Conservation (phyloP, 2,329 filamentous ascomycete genomes). For the Arthrobotrys conoides region DNA sequence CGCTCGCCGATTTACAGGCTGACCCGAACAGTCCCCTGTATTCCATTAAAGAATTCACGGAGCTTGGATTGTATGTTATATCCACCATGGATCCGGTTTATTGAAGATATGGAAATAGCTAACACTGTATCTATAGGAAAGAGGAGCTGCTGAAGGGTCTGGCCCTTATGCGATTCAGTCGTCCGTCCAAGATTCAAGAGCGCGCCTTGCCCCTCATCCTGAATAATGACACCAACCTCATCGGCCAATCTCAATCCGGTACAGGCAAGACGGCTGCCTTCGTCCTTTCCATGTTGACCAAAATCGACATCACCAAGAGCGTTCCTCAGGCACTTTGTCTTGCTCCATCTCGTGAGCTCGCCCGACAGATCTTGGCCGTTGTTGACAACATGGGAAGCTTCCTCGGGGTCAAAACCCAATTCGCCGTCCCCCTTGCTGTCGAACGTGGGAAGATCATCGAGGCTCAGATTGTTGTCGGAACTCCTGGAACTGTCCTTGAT, state of each 20-base stretch:
- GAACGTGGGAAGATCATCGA: constrained; percentile 78
- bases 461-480: constrained; percentile 88
- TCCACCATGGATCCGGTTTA: not conserved
- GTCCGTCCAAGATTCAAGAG: constrained; percentile 98
- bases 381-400: constrained; percentile 85
- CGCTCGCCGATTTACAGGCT: constrained; percentile 87
- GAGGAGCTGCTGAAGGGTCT: constrained; percentile 81
- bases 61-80: constrained; percentile 81
- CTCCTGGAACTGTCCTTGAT: constrained; percentile 92
- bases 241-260: constrained; percentile 98
- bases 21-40: constrained; percentile 89
- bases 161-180: constrained; percentile 85
- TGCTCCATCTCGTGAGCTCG: constrained; percentile 92
- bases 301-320: constrained; percentile 80
- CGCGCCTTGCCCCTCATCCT: constrained; percentile 91
- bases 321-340: constrained; percentile 85
- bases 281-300: constrained; percentile 89
- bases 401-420: constrained; percentile 79
- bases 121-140: constrained; percentile 67
- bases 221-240: constrained; percentile 86
- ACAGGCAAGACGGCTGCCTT: constrained; percentile 99
- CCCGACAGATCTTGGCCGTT: constrained; percentile 91
- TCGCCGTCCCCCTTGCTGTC: constrained; percentile 84
- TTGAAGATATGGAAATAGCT: not conserved
- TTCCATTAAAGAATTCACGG: constrained; percentile 85